Evolutionary conservation across 495 filamentous ascomycete genomes (phyloP).

Genomic region (Tuber aestivum): DNA sequence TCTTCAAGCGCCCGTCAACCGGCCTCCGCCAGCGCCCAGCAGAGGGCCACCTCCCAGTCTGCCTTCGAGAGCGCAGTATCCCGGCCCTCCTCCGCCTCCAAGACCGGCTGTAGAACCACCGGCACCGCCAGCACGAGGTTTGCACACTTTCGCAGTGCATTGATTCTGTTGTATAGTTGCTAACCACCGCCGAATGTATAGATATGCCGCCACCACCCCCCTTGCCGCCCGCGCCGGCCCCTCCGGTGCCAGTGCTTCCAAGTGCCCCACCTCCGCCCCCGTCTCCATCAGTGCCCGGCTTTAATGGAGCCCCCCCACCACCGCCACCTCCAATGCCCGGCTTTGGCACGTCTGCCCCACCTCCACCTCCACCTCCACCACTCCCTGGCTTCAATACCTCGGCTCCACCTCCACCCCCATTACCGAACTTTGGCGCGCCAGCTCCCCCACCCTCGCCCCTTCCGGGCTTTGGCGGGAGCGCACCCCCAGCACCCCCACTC

Average conservation of each 20-base stretch:
- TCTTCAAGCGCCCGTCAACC: conserved; percentile 64
- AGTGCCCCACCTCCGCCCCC: conserved; percentile 46
- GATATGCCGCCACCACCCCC: conserved; percentile 58
- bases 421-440: background rate
- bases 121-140: conserved; percentile 37
- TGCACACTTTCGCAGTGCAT: background rate
- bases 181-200: conserved; percentile 9
- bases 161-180: background rate
- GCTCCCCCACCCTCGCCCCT: too few relatives aligned
- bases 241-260: conserved; percentile 43
- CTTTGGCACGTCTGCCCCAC: conserved; percentile 38
- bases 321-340: conserved; percentile 48
- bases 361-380: conserved; percentile 41
- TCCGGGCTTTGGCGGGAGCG: conserved; percentile 37
- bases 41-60: conserved; percentile 46
- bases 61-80: conserved; percentile 34
- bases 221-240: conserved; percentile 50
- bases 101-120: conserved; percentile 33
- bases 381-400: conserved; percentile 6
- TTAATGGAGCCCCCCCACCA: conserved; percentile 43
- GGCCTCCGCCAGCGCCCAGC: conserved; percentile 60
- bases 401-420: conserved; percentile 30
- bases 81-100: conserved; percentile 33
- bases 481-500: conserved; percentile 50
- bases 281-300: conserved; percentile 44